A percentile compares a stretch with the other conserved stretches of the same genome.
Conservation (phyloP, 2,329 filamentous ascomycete species). For the Trichoderma guizhouense region DNA sequence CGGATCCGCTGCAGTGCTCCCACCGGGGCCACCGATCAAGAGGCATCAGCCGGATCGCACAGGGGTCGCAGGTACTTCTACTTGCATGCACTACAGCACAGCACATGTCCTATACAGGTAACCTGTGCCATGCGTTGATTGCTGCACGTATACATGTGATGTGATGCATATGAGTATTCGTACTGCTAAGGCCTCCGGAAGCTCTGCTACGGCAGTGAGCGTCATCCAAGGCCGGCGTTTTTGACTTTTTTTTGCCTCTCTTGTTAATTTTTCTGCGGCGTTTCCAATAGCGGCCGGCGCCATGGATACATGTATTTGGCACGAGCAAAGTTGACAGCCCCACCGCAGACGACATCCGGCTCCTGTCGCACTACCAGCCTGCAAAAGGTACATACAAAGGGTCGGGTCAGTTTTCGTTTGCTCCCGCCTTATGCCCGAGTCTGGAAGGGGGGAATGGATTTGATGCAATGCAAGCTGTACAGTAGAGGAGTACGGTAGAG, state of each 20-base stretch:
- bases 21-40: background rate
- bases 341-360: background rate
- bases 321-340: background rate
- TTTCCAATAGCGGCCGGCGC: background rate
- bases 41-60: background rate
- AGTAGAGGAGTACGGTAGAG: background rate
- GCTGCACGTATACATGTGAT: background rate
- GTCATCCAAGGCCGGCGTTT: background rate
- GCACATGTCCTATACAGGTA: background rate
- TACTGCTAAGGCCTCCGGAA: background rate
- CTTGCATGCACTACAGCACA: background rate
- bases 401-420: background rate
- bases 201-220: background rate
- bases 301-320: background rate
- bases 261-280: background rate
- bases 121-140: background rate
- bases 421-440: background rate
- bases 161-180: background rate
- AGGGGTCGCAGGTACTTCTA: background rate
- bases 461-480: background rate
- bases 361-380: background rate
- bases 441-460: background rate
- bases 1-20: constrained; percentile 15
- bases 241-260: background rate
- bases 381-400: background rate